phyloP scores from a whole-genome alignment of 2,329 filamentous ascomycete genomes.

The Westerdykella aurantiaca region DNA sequence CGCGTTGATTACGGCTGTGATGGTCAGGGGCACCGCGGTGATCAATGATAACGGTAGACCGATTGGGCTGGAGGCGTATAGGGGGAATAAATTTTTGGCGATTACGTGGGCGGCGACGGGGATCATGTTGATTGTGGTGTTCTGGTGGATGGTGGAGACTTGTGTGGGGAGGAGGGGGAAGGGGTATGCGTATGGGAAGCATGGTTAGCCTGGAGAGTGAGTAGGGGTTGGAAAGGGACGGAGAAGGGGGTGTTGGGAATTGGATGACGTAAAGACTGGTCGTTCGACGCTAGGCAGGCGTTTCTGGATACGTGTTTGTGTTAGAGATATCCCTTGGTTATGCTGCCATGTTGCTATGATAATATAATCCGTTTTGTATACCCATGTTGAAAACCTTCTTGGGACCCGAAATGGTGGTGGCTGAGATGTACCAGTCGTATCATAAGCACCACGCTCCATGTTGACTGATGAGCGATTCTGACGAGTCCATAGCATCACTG shows the following conservation, averaged over 20 bases:
- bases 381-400: too few relatives aligned
- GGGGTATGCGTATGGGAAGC: neutral
- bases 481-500: too few relatives aligned
- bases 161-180: constrained; percentile 20
- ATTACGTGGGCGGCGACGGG: constrained; percentile 56
- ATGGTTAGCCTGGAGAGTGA: neutral
- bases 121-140: constrained; percentile 37
- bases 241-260: neutral
- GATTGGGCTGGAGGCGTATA: constrained; percentile 46
- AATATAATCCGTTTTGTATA: too few relatives aligned
- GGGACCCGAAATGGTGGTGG: too few relatives aligned
- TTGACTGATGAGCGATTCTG: too few relatives aligned
- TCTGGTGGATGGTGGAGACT: constrained; percentile 27
- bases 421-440: too few relatives aligned
- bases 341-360: too few relatives aligned
- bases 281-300: neutral
- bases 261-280: neutral
- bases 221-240: neutral
- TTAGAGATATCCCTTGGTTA: too few relatives aligned
- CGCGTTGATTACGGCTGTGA: constrained; percentile 63
- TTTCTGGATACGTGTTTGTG: neutral
- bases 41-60: constrained; percentile 51
- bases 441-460: too few relatives aligned
- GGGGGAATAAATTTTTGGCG: constrained; percentile 51
- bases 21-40: constrained; percentile 47